phyloP scores from a whole-genome alignment of 208 protist species.

The Trypanosoma congolense region DNA sequence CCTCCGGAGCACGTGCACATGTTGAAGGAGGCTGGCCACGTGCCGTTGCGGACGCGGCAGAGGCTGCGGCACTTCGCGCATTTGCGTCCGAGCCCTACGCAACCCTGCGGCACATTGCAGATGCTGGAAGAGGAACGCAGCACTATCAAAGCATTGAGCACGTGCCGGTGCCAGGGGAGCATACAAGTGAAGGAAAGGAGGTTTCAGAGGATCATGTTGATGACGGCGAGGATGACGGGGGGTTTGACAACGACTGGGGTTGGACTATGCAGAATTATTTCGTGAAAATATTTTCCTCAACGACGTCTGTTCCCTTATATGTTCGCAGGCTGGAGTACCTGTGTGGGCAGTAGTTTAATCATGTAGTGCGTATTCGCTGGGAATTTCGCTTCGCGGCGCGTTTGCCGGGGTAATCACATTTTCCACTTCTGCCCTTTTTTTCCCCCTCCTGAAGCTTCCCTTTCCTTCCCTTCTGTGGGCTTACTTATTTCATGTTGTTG shows the following conservation, averaged over 20 bases:
- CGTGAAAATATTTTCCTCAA: conserved; percentile 73
- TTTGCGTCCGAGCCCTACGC: conserved; percentile 48
- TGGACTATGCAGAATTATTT: conserved; percentile 58
- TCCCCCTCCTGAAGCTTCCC: no score
- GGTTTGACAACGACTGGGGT: conserved; percentile 61
- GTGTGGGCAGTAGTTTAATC: conserved; percentile 15
- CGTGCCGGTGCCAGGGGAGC: neutral
- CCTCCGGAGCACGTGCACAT: neutral
- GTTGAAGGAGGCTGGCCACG: no score
- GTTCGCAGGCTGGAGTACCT: conserved; percentile 50
- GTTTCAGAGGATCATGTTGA: neutral
- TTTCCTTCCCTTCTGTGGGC: no score
- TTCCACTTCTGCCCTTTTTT: no score
- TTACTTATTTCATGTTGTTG: no score
- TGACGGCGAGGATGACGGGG: neutral
- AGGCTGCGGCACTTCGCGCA: conserved; percentile 10
- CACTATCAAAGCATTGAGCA: neutral
- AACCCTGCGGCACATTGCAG: conserved; percentile 27
- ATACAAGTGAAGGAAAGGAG: neutral
- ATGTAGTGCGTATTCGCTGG: no score
- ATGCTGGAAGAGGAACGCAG: neutral
- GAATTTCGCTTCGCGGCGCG: no score
- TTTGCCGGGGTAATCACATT: no score
- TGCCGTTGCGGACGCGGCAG: neutral
- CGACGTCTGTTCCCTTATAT: conserved; percentile 56